These are phyloP conservation scores for Candida morakotiae DNA, from an alignment of 805 yeast genomes.

Conservation along the genomic window DNA sequence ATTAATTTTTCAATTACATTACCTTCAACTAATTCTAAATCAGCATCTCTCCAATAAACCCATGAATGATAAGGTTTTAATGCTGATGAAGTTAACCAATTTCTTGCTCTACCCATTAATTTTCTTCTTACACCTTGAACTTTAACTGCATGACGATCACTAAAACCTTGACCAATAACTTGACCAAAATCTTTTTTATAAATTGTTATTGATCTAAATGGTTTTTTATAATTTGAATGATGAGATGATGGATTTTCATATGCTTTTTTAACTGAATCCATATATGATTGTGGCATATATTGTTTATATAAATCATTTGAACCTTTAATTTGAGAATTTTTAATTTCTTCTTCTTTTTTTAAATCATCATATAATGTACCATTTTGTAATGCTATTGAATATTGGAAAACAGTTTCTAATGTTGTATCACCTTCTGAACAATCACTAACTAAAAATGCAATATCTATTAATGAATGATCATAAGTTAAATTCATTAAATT, in stretches of 20 bases:
- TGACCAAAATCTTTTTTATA: slow-evolving; percentile 83
- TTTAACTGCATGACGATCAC: slow-evolving; percentile 79
- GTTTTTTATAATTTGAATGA: slow-evolving; percentile 58
- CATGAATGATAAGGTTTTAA: slow-evolving; percentile 81
- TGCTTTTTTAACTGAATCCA: slow-evolving; percentile 52
- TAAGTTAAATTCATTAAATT: slow-evolving; percentile 84
- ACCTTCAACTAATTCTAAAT: slow-evolving; percentile 79
- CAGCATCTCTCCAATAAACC: slow-evolving; percentile 91
- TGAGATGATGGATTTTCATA: slow-evolving; percentile 55
- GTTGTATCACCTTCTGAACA: slow-evolving; percentile 69
- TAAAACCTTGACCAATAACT: slow-evolving; percentile 78
- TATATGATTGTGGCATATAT: slow-evolving; percentile 65
- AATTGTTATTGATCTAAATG: slow-evolving; percentile 76
- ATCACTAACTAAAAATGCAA: slow-evolving; percentile 78
- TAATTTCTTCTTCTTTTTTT: slow-evolving; percentile 34
- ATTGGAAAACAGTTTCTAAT: slow-evolving; percentile 59
- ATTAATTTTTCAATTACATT: slow-evolving; percentile 69
- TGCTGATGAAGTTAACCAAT: slow-evolving; percentile 74
- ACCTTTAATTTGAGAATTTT: slow-evolving; percentile 41
- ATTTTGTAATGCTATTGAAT: slow-evolving; percentile 63
- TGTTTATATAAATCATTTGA: slow-evolving; percentile 59
- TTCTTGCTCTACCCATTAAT: slow-evolving; percentile 82
- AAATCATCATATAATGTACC: slow-evolving; percentile 56
- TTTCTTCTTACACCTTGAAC: slow-evolving; percentile 83
- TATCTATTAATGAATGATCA: slow-evolving; percentile 74